Evolutionary conservation across 345 rosid genomes (phyloP).

Genomic region (Brassica juncea): DNA sequence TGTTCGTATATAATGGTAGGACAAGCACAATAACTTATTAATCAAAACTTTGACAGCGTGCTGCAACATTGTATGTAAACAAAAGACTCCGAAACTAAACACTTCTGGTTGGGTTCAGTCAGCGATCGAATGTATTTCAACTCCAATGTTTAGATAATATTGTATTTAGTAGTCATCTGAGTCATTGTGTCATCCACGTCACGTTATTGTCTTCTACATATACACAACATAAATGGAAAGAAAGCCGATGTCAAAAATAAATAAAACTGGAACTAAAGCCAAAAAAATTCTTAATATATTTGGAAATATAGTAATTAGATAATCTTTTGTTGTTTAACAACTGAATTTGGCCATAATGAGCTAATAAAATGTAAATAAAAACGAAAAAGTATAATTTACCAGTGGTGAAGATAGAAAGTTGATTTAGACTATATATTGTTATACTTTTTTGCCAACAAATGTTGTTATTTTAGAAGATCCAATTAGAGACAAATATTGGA

Average conservation of each 20-base stretch:
- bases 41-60: not conserved
- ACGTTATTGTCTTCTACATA: conserved; percentile 17
- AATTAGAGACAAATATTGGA: conserved; percentile 7
- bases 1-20: not conserved
- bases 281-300: not conserved
- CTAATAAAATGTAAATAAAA: not conserved
- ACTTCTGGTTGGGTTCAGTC: not conserved
- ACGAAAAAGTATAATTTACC: not conserved
- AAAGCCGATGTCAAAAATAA: not conserved
- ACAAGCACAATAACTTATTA: not conserved
- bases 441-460: too few species aligned
- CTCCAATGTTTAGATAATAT: not conserved
- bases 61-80: not conserved
- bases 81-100: not conserved
- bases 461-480: not conserved
- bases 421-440: not conserved
- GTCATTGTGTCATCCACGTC: conserved; percentile 14
- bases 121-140: conserved; percentile 9
- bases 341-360: not conserved
- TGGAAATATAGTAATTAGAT: not conserved
- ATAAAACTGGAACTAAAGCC: not conserved
- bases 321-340: conserved; percentile 2
- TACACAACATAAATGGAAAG: conserved; percentile 6
- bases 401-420: not conserved
- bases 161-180: conserved; percentile 3